Conservation (phyloP, 1,139 yeast genomes). For the Sugiyamaella neomexicana region DNA sequence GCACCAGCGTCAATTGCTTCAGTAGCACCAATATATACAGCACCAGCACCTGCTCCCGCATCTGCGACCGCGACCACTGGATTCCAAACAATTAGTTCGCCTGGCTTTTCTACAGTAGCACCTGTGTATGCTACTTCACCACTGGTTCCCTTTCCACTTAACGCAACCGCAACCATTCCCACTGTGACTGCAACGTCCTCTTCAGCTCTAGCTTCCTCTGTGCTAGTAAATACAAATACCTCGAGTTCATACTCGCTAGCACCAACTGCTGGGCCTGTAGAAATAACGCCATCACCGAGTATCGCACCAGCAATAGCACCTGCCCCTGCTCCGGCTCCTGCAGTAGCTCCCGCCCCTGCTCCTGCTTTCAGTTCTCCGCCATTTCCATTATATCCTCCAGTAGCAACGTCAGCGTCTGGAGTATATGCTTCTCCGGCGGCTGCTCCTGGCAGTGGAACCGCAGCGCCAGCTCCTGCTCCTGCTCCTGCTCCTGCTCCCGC, state of each 20-base stretch:
- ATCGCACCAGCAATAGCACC: not conserved
- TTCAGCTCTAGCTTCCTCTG: not conserved
- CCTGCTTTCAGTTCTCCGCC: not conserved
- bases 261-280: not conserved
- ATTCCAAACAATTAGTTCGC: not conserved
- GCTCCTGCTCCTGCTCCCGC: not conserved
- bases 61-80: not conserved
- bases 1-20: not conserved
- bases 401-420: not conserved
- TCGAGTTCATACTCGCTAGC: too few species aligned
- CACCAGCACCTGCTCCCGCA: not conserved
- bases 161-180: conserved; percentile 6
- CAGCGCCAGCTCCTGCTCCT: not conserved
- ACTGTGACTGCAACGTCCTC: not conserved
- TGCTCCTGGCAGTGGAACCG: too few species aligned
- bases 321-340: not conserved
- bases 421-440: too few species aligned
- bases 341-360: not conserved
- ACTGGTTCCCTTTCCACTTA: not conserved
- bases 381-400: not conserved
- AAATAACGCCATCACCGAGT: conserved; percentile 4
- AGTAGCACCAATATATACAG: not conserved
- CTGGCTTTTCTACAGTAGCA: not conserved
- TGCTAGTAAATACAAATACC: not conserved
- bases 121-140: conserved; percentile 7